Percentiles rank a stretch among this genome's conserved stretches.
These are phyloP conservation scores for Marsdenia floribunda DNA, from an alignment of 257 asterid genomes.

Conservation along the genomic window DNA sequence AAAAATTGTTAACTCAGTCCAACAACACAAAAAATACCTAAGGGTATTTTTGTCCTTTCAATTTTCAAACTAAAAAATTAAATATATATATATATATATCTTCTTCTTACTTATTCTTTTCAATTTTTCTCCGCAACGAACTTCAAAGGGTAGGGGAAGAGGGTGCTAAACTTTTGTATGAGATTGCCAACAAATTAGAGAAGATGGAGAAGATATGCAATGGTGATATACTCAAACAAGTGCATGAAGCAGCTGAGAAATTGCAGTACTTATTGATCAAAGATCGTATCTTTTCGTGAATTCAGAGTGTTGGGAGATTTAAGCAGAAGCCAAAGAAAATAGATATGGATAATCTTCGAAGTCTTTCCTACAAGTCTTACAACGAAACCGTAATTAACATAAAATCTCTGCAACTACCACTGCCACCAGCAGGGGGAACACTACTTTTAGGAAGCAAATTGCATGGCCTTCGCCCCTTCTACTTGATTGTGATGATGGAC, in stretches of 20 bases:
- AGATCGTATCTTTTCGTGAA: slow-evolving; percentile 31
- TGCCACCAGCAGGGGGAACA: background rate
- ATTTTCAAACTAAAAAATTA: too few relatives aligned
- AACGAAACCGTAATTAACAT: slow-evolving; percentile 24
- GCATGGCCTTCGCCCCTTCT: slow-evolving; percentile 37
- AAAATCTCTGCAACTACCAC: slow-evolving; percentile 21
- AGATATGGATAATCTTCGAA: slow-evolving; percentile 6
- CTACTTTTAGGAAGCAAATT: slow-evolving; percentile 16
- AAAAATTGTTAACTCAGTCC: too few relatives aligned
- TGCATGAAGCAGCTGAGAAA: slow-evolving; percentile 48
- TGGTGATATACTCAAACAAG: slow-evolving; percentile 33
- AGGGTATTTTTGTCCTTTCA: too few relatives aligned
- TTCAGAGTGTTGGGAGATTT: slow-evolving; percentile 34
- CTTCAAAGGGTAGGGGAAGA: slow-evolving; percentile 34
- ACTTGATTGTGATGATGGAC: slow-evolving; percentile 24
- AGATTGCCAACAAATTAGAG: slow-evolving; percentile 30
- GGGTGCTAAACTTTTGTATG: slow-evolving; percentile 31
- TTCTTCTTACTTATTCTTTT: too few relatives aligned
- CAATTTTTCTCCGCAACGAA: slow-evolving; percentile 21
- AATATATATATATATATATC: too few relatives aligned
- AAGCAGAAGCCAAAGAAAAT: slow-evolving; percentile 6
- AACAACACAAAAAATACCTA: too few relatives aligned
- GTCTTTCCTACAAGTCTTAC: background rate
- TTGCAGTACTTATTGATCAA: slow-evolving; percentile 41
- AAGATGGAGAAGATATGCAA: slow-evolving; percentile 25